These are phyloP conservation scores for Serendipita indica DNA, from an alignment of 768 basidiomycete genomes.

Conservation along the genomic window DNA sequence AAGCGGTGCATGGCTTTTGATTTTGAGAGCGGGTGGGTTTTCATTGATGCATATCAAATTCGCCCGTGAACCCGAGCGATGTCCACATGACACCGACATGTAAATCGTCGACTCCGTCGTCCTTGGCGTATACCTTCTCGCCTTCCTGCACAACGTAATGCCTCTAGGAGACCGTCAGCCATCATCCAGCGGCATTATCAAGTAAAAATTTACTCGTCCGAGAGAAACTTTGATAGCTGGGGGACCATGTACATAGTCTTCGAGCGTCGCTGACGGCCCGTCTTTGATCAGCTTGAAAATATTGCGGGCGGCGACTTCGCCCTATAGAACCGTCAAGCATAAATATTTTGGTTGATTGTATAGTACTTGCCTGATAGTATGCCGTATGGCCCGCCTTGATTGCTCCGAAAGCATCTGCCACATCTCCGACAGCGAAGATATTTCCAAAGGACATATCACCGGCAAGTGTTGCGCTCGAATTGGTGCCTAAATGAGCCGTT, in stretches of 20 bases:
- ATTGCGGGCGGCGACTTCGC: neutral
- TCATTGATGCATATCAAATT: conserved; percentile 2
- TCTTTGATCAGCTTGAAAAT: neutral
- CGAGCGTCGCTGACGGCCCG: neutral
- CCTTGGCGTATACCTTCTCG: neutral
- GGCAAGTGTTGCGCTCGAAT: conserved; percentile 17
- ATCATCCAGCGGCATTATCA: neutral
- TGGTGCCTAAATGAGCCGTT: neutral
- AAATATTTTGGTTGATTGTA: neutral
- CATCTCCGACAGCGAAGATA: conserved; percentile 49
- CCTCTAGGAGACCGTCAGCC: neutral
- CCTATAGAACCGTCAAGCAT: neutral
- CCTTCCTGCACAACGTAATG: neutral
- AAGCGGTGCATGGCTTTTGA: neutral
- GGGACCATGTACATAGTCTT: neutral
- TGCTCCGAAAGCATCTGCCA: conserved; percentile 43
- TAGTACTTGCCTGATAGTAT: conserved; percentile 21
- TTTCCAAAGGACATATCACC: conserved; percentile 12
- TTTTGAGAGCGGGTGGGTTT: neutral
- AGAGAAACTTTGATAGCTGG: neutral
- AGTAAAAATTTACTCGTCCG: neutral
- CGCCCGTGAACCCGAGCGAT: neutral
- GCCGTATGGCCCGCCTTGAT: conserved; percentile 32
- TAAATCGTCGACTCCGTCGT: conserved; percentile 7
- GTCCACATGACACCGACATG: neutral